Evolutionary conservation across 2,329 filamentous ascomycete genomes (phyloP), one percentile per base, ranked within the genome.

Genomic region (Claviceps pazoutovae): DNA sequence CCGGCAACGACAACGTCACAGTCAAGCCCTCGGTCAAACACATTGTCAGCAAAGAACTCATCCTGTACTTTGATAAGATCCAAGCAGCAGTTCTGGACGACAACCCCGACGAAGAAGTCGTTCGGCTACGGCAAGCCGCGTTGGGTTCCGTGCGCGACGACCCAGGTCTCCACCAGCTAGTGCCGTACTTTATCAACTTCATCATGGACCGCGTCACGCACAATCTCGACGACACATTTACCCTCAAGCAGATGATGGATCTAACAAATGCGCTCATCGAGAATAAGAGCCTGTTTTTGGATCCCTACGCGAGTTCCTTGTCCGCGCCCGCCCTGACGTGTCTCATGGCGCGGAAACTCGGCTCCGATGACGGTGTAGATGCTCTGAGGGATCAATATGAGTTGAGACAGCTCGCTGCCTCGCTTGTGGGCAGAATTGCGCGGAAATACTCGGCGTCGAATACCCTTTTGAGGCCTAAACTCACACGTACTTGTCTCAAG

Each of bases 141-240:
- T 77, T 96, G 37, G 84, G 87, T 50, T 94, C 88, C 26, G 80
- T 98, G 23, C 78, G 84, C 48, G 86, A 88, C 53, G 93, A 98
- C 62, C 89, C 93, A 0, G 91, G 91, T 39, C 79, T 97, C 41
- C 93, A 98, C 65, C 93, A 98, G 68, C 80, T 98, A 9, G 83
- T 95, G 30, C 93, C 93, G 0, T 98, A 98, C 69, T 96, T 97
- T 61, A 84, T 95, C 54, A 89, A 94, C 65, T 97, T 95, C 66
- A 86, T 97, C 61, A 84, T 89, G 19, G 91, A 96, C 66, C 93
- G 95, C 68, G 88, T 98, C 49, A 97, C 93, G 1, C 93, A 98
- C 66, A 86, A 84, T 58, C 78, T 95, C 57, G 90, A 95, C 68
- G 87, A 95, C 65, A 78, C 90, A 2, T 96, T 96, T 64, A 81